These are phyloP conservation scores for Linnemannia zychae DNA, from an alignment of 192 early-diverging fungal species.

Conservation along the genomic window DNA sequence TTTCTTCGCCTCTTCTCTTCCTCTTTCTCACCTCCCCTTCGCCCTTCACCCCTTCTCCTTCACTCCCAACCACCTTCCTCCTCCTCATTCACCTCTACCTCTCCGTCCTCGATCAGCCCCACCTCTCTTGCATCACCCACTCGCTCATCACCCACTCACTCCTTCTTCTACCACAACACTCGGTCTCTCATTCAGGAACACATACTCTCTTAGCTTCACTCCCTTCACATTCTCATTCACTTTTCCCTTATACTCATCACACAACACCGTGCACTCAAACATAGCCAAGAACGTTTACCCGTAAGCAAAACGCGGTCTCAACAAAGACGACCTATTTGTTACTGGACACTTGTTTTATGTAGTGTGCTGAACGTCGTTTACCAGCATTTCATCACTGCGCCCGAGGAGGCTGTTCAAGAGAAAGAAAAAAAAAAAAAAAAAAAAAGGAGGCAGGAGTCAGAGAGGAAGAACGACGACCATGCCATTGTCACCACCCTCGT, in stretches of 20 bases:
- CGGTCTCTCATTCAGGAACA: conserved; percentile 1
- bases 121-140: background rate
- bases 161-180: background rate
- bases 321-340: background rate
- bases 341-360: background rate
- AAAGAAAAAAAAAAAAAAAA: background rate
- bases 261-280: background rate
- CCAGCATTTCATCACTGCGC: background rate
- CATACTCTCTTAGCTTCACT: background rate
- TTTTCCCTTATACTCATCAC: background rate
- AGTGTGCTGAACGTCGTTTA: background rate
- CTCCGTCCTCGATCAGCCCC: background rate
- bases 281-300: background rate
- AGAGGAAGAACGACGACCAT: background rate
- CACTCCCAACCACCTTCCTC: background rate
- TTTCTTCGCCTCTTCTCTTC: background rate
- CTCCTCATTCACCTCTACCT: background rate
- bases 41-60: background rate
- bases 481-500: conserved; percentile 1
- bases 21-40: background rate
- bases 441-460: background rate
- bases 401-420: background rate
- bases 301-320: conserved; percentile 1
- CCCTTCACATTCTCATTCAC: background rate
- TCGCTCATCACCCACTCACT: background rate